Evolutionary conservation across 2,329 filamentous ascomycete genomes (phyloP).

Genomic region (Anisogramma anomala): DNA sequence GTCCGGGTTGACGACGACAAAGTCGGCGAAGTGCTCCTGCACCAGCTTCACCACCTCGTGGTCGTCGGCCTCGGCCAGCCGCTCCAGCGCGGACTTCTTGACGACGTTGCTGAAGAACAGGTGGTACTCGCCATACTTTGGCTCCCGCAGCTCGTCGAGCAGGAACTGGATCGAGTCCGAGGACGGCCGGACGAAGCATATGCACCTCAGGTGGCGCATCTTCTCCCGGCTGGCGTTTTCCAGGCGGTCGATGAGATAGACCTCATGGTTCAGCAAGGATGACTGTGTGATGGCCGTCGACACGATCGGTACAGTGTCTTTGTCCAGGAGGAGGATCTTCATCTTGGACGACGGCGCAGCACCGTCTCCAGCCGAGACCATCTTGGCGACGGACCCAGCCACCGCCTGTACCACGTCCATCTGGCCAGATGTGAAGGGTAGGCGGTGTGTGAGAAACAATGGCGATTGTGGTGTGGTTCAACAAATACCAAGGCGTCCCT

Average conservation of each 20-base stretch:
- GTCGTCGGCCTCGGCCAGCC: constrained; percentile 90
- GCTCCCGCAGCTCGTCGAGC: constrained; percentile 90
- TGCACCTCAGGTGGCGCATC: constrained; percentile 91
- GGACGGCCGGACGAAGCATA: constrained; percentile 87
- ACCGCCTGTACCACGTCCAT: constrained; percentile 96
- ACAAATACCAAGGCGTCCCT: too few species aligned
- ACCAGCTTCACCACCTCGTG: constrained; percentile 92
- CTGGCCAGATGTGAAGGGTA: background rate
- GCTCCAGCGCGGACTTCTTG: constrained; percentile 89
- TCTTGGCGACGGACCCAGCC: constrained; percentile 90
- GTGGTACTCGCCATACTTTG: constrained; percentile 95
- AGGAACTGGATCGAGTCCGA: constrained; percentile 85
- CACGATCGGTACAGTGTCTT: constrained; percentile 85
- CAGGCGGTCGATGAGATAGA: constrained; percentile 93
- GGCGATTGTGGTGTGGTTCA: too few species aligned
- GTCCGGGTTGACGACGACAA: constrained; percentile 88
- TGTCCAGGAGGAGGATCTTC: constrained; percentile 93
- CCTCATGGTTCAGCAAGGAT: constrained; percentile 84
- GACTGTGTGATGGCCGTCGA: constrained; percentile 96
- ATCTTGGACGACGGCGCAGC: constrained; percentile 73
- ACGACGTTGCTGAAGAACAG: constrained; percentile 96
- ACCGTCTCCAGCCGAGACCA: constrained; percentile 75
- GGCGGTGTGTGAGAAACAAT: background rate
- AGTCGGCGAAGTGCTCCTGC: constrained; percentile 95
- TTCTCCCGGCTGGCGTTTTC: constrained; percentile 86